These are phyloP conservation scores for Trichomonas vaginalis DNA, from an alignment of 208 protist genomes.

Conservation along the genomic window DNA sequence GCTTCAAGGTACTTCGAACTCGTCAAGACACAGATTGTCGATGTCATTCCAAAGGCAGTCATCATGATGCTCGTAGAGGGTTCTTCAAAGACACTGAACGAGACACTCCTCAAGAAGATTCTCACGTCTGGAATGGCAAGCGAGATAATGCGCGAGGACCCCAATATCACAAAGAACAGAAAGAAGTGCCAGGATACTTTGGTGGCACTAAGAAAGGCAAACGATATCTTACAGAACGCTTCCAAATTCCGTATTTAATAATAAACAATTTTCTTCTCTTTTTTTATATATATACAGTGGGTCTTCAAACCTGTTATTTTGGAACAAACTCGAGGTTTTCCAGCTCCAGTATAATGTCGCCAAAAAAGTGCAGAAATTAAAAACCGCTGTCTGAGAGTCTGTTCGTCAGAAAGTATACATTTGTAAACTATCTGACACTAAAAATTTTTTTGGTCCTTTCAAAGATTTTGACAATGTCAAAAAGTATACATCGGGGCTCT, in stretches of 20 bases:
- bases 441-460: no score
- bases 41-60: conserved; percentile 8
- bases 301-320: no score
- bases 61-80: neutral
- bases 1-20: neutral
- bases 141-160: conserved; percentile 41
- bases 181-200: conserved; percentile 28
- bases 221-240: neutral
- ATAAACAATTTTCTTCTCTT: no score
- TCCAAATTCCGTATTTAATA: neutral
- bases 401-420: no score
- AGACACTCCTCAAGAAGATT: conserved; percentile 34
- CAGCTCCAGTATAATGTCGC: no score
- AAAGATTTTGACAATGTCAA: no score
- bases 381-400: no score
- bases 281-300: no score
- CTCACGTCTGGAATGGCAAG: conserved; percentile 35
- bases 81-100: conserved; percentile 24
- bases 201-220: conserved; percentile 28
- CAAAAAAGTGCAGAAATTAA: no score
- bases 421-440: no score
- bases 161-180: conserved; percentile 34
- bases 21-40: neutral
- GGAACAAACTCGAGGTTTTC: no score
- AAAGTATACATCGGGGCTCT: no score